Conservation (phyloP, 2,329 filamentous ascomycete genomes). For the Venturia asperata region DNA sequence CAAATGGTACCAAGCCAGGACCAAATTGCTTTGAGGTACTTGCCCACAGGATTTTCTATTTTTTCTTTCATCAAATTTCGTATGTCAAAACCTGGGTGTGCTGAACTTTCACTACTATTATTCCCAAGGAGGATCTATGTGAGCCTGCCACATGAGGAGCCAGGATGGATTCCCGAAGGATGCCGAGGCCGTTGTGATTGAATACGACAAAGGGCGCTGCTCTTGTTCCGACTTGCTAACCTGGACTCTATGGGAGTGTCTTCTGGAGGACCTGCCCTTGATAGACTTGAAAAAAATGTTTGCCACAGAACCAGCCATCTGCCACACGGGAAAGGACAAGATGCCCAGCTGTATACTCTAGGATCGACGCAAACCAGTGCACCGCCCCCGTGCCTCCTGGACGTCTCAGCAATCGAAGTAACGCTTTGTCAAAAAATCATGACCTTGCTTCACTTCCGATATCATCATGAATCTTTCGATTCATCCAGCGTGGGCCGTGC, state of each 20-base stretch:
- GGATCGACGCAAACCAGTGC: conserved; percentile 11
- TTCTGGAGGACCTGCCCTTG: background rate
- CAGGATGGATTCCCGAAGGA: background rate
- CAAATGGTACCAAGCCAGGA: conserved; percentile 11
- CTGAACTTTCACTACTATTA: background rate
- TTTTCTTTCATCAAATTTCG: background rate
- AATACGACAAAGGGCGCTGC: background rate
- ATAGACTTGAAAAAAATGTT: too few species aligned
- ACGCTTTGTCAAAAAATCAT: background rate
- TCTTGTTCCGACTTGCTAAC: background rate
- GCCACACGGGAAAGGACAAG: background rate
- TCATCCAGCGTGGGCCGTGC: too few species aligned
- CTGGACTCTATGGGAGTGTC: background rate
- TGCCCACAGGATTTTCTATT: conserved; percentile 7
- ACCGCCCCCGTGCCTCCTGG: conserved; percentile 10
- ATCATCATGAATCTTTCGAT: background rate
- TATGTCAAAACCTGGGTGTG: background rate
- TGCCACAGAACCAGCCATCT: background rate
- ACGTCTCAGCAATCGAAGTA: background rate
- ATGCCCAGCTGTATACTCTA: conserved; percentile 5
- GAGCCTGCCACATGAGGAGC: background rate
- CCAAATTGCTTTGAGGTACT: conserved; percentile 13
- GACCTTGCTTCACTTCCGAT: background rate
- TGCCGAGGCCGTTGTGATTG: conserved; percentile 1
- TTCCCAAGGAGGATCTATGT: background rate